Base-by-base conservation (phyloP, 2,329 filamentous ascomycete species). In the Penicillium oxalicum region DNA sequence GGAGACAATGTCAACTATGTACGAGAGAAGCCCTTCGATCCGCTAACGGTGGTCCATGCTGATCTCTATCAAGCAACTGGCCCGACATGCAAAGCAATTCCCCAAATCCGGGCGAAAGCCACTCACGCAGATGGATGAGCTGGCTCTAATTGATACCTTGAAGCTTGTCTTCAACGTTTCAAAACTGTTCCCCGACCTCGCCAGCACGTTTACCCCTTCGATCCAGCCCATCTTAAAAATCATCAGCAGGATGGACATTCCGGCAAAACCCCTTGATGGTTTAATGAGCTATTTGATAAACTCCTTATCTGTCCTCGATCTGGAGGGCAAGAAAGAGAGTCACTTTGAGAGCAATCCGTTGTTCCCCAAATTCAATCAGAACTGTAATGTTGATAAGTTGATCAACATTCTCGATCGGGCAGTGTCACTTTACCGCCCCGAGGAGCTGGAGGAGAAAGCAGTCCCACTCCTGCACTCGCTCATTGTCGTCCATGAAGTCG, bases 131-230 rank as follows among this genome's bases (percentile, higher is more conserved):
- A 66, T 91, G 77, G 82, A 86, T 55, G 82, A 86, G 50, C 82
- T 91, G 81, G 89, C 91, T 0, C 76, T 97, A 34, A 77, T 77
- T 7, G 91, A 97, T 67, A 91, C 87, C 0, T 73, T 93, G 43
- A 96, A 95, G 63, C 77, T 97, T 36, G 72, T 95, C 44, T 97
- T 94, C 76, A 96, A 96, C 67, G 76, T 95, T 45, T 87, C 86
- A 1, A 84, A 91, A 59, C 83, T 84, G 61, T 86, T 84, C 60
- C 81, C 83, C 4, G 76, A 83, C 37, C 76, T 84, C 26, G 70
- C 73, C 4, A 66, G 74, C 0, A 70, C 75, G 0, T 94, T 96
- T 62, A 81, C 81, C 1, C 72, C 79, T 24, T 82, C 85, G 2
- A 77, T 94, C 37, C 78, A 83, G 9, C 77, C 82, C 50, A 80